A percentile compares a stretch with the other conserved stretches of the same genome.
Conservation (phyloP, 805 yeast species). For the Kodamaea laetipori region DNA sequence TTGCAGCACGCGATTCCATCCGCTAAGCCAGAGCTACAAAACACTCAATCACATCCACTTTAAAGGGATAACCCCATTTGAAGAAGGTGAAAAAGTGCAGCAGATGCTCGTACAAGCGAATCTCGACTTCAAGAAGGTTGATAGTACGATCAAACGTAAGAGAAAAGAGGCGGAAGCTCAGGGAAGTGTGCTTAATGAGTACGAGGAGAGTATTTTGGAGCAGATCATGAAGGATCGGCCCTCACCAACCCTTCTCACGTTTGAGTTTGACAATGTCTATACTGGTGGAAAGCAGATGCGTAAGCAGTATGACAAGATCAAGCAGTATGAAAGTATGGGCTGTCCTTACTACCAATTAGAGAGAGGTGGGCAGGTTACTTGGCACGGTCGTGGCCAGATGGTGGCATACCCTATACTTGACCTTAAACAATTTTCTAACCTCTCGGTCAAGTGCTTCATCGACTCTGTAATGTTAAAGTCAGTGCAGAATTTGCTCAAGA, state of each 20-base stretch:
- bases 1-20: conserved; percentile 8
- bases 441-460: conserved; percentile 68
- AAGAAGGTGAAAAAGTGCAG: conserved; percentile 58
- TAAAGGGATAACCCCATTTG: conserved; percentile 41
- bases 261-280: conserved; percentile 82
- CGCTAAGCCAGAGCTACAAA: conserved; percentile 3
- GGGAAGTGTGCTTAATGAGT: conserved; percentile 45
- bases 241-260: conserved; percentile 70
- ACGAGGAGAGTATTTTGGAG: conserved; percentile 48
- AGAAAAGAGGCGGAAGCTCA: conserved; percentile 40
- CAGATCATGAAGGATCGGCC: conserved; percentile 53
- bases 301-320: conserved; percentile 38
- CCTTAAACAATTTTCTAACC: conserved; percentile 55
- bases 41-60: conserved; percentile 45
- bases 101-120: conserved; percentile 56
- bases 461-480: conserved; percentile 59
- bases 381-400: conserved; percentile 95
- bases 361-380: conserved; percentile 95
- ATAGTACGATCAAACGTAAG: conserved; percentile 48
- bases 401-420: conserved; percentile 78
- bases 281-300: conserved; percentile 87
- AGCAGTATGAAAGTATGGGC: conserved; percentile 34
- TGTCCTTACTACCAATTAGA: conserved; percentile 74
- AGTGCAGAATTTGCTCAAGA: conserved; percentile 49
- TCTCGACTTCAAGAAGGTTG: conserved; percentile 56